Conservation (phyloP, 441 rosid genomes). For the Gossypium gossypioides region DNA sequence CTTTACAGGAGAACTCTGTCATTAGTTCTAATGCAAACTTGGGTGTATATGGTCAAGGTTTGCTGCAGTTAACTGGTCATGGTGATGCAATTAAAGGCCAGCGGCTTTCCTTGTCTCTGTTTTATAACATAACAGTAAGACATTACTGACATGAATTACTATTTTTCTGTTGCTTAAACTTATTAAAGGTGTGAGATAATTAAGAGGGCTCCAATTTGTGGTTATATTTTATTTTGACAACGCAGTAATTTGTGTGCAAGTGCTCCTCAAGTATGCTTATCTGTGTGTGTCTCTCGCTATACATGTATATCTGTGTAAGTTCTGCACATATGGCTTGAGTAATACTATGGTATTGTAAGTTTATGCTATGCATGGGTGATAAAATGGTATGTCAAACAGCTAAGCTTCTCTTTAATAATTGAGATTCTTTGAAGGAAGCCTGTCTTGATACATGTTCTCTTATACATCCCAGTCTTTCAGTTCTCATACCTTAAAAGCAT, state of each 20-base stretch:
- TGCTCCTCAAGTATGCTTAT: neutral
- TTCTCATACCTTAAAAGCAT: constrained; percentile 1
- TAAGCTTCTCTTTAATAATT: neutral
- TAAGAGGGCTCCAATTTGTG: neutral
- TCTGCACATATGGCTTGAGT: neutral
- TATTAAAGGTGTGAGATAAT: neutral
- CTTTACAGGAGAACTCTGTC: constrained; percentile 70
- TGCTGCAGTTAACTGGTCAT: constrained; percentile 65
- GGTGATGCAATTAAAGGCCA: constrained; percentile 94
- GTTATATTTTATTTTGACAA: neutral
- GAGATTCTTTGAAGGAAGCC: neutral
- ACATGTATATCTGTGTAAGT: neutral
- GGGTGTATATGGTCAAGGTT: constrained; percentile 92
- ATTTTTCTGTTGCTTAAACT: constrained; percentile 1
- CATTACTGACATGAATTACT: constrained; percentile 3
- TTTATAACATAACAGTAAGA: constrained; percentile 93
- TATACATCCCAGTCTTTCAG: neutral
- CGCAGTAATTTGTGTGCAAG: neutral
- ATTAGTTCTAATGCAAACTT: constrained; percentile 81
- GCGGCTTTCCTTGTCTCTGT: constrained; percentile 84
- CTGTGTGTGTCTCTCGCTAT: neutral
- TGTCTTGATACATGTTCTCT: neutral
- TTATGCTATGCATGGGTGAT: neutral
- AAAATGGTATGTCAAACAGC: neutral
- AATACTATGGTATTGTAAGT: neutral